Conservation (phyloP, 306 rosid species). For the Mimosa bimucronata region DNA sequence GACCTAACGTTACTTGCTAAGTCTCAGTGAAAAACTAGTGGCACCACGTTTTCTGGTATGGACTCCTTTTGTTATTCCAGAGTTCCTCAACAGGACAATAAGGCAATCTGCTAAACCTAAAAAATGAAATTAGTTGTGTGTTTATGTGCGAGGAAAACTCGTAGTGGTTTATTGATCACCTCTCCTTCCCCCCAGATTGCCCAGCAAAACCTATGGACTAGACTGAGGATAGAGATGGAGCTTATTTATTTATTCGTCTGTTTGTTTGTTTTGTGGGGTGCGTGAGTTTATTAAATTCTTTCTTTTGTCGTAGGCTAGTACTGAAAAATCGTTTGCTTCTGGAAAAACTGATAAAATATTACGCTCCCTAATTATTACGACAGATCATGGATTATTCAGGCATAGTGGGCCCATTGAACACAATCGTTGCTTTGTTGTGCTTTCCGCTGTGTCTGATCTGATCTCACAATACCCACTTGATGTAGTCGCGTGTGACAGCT, state of each 20-base stretch:
- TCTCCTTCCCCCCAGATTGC: not conserved
- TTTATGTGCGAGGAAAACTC: not conserved
- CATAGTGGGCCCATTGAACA: not conserved
- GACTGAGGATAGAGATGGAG: not conserved
- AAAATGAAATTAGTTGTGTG: not conserved
- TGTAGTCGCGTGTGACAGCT: not conserved
- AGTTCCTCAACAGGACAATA: too few species aligned
- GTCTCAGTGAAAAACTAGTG: not conserved
- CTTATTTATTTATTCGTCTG: not conserved
- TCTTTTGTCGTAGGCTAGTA: not conserved
- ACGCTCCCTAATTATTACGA: not conserved
- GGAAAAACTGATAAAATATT: slow-evolving; percentile 11
- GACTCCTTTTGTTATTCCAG: too few species aligned
- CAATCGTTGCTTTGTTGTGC: not conserved
- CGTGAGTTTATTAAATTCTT: not conserved
- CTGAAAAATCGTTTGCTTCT: not conserved
- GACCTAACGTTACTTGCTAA: not conserved
- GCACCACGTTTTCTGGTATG: not conserved
- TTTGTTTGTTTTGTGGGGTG: not conserved
- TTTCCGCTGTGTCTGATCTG: slow-evolving; percentile 2
- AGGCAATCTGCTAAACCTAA: not conserved
- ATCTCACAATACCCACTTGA: not conserved
- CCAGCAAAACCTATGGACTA: not conserved
- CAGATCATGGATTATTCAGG: not conserved
- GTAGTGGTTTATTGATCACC: not conserved